A percentile compares a stretch with the other conserved stretches of the same genome.
These are phyloP conservation scores for Trametes coccinea DNA, from an alignment of 768 basidiomycete genomes.

Conservation along the genomic window DNA sequence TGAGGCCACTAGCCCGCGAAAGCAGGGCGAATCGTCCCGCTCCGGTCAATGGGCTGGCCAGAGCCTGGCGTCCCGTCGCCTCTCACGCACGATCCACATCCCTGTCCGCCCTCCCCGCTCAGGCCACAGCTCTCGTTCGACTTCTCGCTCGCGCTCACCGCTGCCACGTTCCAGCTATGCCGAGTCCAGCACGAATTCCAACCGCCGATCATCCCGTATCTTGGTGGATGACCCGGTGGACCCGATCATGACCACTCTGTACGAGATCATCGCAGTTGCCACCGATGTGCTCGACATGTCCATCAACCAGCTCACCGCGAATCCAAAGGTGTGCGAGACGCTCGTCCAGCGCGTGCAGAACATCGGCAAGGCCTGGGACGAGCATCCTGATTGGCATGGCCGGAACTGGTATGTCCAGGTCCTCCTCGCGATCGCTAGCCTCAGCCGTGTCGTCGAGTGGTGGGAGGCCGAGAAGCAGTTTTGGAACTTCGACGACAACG, in stretches of 20 bases:
- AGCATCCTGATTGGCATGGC: constrained; percentile 97
- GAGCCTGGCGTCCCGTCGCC: constrained; percentile 62
- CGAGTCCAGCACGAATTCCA: constrained; percentile 63
- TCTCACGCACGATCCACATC: constrained; percentile 84
- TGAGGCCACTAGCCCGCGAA: constrained; percentile 66
- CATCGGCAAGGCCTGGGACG: constrained; percentile 95
- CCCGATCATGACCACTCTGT: constrained; percentile 87
- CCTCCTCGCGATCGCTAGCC: constrained; percentile 90
- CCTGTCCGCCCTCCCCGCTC: constrained; percentile 65
- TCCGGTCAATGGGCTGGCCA: constrained; percentile 56
- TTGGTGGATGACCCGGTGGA: constrained; percentile 84
- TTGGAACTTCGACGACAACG: constrained; percentile 97
- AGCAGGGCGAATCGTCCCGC: constrained; percentile 48
- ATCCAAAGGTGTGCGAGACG: constrained; percentile 81
- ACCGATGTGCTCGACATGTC: constrained; percentile 94
- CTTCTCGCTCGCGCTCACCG: constrained; percentile 92
- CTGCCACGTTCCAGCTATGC: constrained; percentile 72
- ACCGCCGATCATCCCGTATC: constrained; percentile 79
- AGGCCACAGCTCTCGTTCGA: constrained; percentile 87
- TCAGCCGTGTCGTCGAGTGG: constrained; percentile 98
- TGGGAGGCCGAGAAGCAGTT: constrained; percentile 99
- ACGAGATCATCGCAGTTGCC: constrained; percentile 89
- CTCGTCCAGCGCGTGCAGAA: constrained; percentile 89
- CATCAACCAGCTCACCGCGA: constrained; percentile 78
- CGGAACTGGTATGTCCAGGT: constrained; percentile 98